These are phyloP conservation scores for Phaeosphaeriaceae sp. DNA, from an alignment of 2,329 filamentous ascomycete species.

Conservation along the genomic window DNA sequence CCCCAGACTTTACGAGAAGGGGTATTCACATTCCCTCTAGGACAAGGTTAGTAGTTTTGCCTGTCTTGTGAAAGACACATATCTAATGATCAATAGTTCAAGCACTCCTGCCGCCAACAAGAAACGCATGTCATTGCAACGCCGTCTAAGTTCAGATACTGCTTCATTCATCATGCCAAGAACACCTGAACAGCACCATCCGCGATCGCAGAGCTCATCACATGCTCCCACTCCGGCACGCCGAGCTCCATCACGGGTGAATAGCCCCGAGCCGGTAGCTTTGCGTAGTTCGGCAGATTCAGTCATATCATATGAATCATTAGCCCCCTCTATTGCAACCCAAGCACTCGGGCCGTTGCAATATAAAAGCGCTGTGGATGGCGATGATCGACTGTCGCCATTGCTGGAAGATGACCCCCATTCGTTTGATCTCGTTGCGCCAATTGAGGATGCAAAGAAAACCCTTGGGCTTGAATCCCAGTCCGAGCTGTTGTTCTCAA, in stretches of 20 bases:
- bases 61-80: too few relatives aligned
- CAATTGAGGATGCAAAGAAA: conserved; percentile 31
- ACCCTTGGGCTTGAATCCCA: conserved; percentile 67
- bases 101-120: conserved; percentile 26
- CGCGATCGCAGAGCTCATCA: conserved; percentile 20
- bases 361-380: conserved; percentile 49
- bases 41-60: conserved; percentile 37
- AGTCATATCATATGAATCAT: conserved; percentile 43
- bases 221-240: conserved; percentile 10
- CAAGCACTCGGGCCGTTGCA: conserved; percentile 53
- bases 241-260: conserved; percentile 13
- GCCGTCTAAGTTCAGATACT: conserved; percentile 23
- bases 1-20: conserved; percentile 44
- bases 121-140: conserved; percentile 24
- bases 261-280: conserved; percentile 28
- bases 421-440: conserved; percentile 61
- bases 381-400: conserved; percentile 54
- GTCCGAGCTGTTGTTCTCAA: conserved; percentile 70
- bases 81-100: conserved; percentile 29
- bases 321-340: conserved; percentile 39
- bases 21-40: conserved; percentile 46
- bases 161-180: conserved; percentile 18
- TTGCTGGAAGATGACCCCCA: conserved; percentile 60
- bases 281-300: conserved; percentile 46
- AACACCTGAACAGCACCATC: conserved; percentile 22